Percentiles rank a stretch among this genome's conserved stretches.
Conservation (phyloP, 768 basidiomycete species). For the Tulasnella sp. region DNA sequence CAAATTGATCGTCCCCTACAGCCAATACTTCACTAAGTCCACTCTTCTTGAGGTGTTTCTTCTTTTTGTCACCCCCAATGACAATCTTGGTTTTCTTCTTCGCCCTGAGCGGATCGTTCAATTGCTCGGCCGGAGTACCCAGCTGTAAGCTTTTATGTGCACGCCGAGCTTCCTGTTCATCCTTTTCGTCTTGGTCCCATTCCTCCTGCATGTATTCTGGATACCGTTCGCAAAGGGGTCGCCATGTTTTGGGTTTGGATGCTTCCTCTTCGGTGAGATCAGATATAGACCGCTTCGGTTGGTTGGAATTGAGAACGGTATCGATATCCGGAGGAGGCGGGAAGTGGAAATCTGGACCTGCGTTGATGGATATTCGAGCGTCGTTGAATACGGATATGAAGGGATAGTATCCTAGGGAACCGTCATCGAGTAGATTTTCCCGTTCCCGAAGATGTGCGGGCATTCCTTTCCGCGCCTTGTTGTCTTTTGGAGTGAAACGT, state of each 20-base stretch:
- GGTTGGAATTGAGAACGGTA: constrained; percentile 34
- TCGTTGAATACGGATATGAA: constrained; percentile 89
- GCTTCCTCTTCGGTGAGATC: constrained; percentile 20
- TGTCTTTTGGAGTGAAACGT: constrained; percentile 50
- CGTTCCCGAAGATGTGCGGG: constrained; percentile 19
- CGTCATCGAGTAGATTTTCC: constrained; percentile 86
- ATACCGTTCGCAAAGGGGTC: constrained; percentile 75
- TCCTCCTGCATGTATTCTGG: constrained; percentile 75
- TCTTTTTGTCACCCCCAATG: too few relatives aligned
- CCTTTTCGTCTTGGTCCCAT: constrained; percentile 56
- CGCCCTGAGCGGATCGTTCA: too few relatives aligned
- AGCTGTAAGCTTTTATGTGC: neutral
- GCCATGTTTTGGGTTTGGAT: constrained; percentile 40
- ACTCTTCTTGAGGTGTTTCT: too few relatives aligned
- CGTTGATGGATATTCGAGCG: constrained; percentile 70
- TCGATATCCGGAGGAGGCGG: constrained; percentile 73
- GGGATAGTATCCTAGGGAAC: constrained; percentile 88
- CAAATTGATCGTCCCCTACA: too few relatives aligned
- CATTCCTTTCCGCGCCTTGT: constrained; percentile 52
- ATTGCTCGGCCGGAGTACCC: constrained; percentile 14
- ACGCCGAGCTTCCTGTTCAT: constrained; percentile 49
- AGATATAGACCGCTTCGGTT: constrained; percentile 17
- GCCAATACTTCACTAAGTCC: too few relatives aligned
- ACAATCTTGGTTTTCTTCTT: too few relatives aligned
- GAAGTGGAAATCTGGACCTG: constrained; percentile 76